Conservation (phyloP, 768 basidiomycete genomes). For the Psilocybe subaeruginosa region DNA sequence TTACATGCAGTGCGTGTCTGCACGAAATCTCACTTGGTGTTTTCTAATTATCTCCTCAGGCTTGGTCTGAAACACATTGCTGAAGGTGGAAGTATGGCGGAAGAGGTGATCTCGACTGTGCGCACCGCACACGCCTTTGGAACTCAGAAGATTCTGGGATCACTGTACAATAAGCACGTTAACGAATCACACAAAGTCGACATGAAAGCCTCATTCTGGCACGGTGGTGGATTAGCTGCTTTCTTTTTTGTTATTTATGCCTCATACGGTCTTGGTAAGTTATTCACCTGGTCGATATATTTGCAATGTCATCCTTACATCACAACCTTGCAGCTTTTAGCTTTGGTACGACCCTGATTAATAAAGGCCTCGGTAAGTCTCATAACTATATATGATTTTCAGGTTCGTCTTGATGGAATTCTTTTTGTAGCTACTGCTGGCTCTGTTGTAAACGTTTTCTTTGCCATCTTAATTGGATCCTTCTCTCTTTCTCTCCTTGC, state of each 20-base stretch:
- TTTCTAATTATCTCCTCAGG: conserved; percentile 33
- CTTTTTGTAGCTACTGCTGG: conserved; percentile 59
- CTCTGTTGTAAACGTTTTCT: conserved; percentile 79
- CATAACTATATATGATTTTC: background rate
- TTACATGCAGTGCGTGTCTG: conserved; percentile 62
- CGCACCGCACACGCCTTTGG: conserved; percentile 94
- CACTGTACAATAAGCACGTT: conserved; percentile 70
- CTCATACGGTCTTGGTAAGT: conserved; percentile 68
- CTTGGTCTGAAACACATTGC: conserved; percentile 75
- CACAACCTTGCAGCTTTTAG: conserved; percentile 62
- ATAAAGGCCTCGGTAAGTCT: conserved; percentile 51
- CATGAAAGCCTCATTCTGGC: conserved; percentile 59
- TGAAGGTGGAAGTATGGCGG: conserved; percentile 80
- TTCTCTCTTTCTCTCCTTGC: conserved; percentile 86
- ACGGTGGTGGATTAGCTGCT: conserved; percentile 62
- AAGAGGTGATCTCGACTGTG: conserved; percentile 90
- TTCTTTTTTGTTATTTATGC: conserved; percentile 89
- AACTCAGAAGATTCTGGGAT: conserved; percentile 64
- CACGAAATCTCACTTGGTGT: background rate
- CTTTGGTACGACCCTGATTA: conserved; percentile 88
- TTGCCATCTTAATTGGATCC: conserved; percentile 86
- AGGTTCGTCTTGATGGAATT: conserved; percentile 1
- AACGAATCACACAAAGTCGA: conserved; percentile 54
- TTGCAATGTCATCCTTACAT: conserved; percentile 1
- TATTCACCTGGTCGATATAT: background rate